Conservation (phyloP, 805 yeast species). For the Saccharomycopsis javanensis region DNA sequence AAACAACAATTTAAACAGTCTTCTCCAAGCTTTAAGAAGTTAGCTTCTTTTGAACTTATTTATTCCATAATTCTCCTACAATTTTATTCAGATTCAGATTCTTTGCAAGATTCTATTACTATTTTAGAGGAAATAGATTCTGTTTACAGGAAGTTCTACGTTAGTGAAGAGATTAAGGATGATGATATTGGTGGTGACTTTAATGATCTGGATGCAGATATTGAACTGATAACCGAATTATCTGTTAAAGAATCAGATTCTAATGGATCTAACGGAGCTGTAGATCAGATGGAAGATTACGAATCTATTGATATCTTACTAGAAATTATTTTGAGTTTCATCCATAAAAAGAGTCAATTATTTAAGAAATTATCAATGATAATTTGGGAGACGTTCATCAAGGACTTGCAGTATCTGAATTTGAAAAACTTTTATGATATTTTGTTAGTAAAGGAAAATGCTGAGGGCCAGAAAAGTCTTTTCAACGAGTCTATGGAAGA, state of each 20-base stretch:
- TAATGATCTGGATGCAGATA: slow-evolving; percentile 1
- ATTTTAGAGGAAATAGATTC: slow-evolving; percentile 63
- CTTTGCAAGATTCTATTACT: slow-evolving; percentile 53
- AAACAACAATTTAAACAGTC: slow-evolving; percentile 24
- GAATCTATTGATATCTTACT: slow-evolving; percentile 16
- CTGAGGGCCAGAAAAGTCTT: slow-evolving; percentile 66
- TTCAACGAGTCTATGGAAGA: slow-evolving; percentile 52
- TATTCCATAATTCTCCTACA: slow-evolving; percentile 71
- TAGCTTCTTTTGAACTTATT: slow-evolving; percentile 63
- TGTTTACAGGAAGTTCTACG: slow-evolving; percentile 41
- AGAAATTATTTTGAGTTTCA: slow-evolving; percentile 16
- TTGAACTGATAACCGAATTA: not conserved
- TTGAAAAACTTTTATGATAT: slow-evolving; percentile 45
- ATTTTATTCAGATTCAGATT: slow-evolving; percentile 54
- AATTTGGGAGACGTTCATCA: slow-evolving; percentile 49
- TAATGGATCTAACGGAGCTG: not conserved
- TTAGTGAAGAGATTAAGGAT: slow-evolving; percentile 30
- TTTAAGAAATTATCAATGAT: slow-evolving; percentile 47
- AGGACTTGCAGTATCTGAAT: slow-evolving; percentile 35
- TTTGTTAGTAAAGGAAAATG: slow-evolving; percentile 59
- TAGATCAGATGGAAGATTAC: not conserved
- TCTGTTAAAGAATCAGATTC: not conserved
- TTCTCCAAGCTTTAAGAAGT: slow-evolving; percentile 27
- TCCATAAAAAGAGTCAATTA: slow-evolving; percentile 35
- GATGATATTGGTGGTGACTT: slow-evolving; percentile 24